Evolutionary conservation across 1,284 basidiomycete species (phyloP).

Genomic region (Pterulicium gracile): DNA sequence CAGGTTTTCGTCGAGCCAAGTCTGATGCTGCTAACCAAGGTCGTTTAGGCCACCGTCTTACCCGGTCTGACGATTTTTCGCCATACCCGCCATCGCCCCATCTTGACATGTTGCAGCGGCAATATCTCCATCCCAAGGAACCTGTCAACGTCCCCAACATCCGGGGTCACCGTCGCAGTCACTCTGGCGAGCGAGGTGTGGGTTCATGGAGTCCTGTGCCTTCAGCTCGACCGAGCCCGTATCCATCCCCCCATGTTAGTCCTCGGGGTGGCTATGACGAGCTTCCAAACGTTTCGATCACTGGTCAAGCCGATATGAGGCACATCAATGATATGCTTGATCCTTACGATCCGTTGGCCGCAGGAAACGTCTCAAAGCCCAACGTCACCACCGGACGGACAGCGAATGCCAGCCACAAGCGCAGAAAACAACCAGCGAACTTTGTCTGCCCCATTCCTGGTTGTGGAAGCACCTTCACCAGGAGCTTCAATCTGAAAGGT

Average conservation of each 20-base stretch:
- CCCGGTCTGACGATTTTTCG: conserved; percentile 40
- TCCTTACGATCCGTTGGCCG: conserved; percentile 5
- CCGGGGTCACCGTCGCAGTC: conserved; percentile 39
- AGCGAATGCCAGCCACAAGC: conserved; percentile 57
- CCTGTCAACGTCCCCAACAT: conserved; percentile 22
- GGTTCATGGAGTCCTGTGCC: conserved; percentile 20
- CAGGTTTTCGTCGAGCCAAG: conserved; percentile 33
- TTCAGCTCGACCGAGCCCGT: conserved; percentile 25
- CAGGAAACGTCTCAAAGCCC: conserved; percentile 32
- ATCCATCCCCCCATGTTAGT: conserved; percentile 30
- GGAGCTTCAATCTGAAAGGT: conserved; percentile 76
- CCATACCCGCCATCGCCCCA: not conserved
- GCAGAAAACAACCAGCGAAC: conserved; percentile 64
- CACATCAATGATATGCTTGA: not conserved
- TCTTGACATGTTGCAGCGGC: conserved; percentile 12
- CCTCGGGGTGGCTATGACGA: conserved; percentile 10
- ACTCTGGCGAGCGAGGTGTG: conserved; percentile 36
- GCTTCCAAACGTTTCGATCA: conserved; percentile 9
- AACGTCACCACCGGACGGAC: conserved; percentile 68
- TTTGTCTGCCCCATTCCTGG: conserved; percentile 67
- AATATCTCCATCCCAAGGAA: conserved; percentile 33
- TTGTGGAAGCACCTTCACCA: conserved; percentile 75
- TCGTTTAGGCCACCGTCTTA: conserved; percentile 31
- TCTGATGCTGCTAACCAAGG: conserved; percentile 32
- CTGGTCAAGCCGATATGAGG: conserved; percentile 7